These are phyloP conservation scores for Paraphysoderma sedebokerense DNA, from an alignment of 371 early-diverging fungal species.

Conservation along the genomic window DNA sequence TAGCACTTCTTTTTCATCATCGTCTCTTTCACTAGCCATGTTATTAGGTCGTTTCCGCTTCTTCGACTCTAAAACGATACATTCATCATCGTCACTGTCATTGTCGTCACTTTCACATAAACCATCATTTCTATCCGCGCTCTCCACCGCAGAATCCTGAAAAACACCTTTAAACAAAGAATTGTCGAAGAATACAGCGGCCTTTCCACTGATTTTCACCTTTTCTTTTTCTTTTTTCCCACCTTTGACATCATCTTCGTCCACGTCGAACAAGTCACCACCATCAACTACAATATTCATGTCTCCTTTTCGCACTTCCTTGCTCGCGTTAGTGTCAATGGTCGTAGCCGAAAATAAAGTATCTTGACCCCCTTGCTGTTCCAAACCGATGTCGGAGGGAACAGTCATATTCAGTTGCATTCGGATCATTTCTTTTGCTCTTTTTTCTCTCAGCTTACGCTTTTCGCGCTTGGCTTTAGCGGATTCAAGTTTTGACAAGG, in stretches of 20 bases:
- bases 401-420: slow-evolving; percentile 85
- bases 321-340: slow-evolving; percentile 25
- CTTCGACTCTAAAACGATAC: no score
- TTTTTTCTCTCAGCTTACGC: slow-evolving; percentile 49
- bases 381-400: slow-evolving; percentile 69
- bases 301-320: slow-evolving; percentile 30
- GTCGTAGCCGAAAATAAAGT: slow-evolving; percentile 39
- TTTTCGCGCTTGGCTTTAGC: slow-evolving; percentile 35
- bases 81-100: slow-evolving; percentile 18
- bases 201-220: slow-evolving; percentile 28
- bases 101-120: slow-evolving; percentile 12
- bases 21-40: slow-evolving; percentile 6
- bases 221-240: slow-evolving; percentile 14
- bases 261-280: slow-evolving; percentile 9
- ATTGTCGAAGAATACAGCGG: slow-evolving; percentile 83
- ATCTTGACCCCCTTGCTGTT: slow-evolving; percentile 37
- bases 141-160: no score
- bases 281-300: slow-evolving; percentile 14
- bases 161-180: slow-evolving; percentile 61
- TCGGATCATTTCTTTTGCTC: slow-evolving; percentile 61
- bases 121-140: slow-evolving; percentile 5
- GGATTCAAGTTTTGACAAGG: slow-evolving; percentile 34
- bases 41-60: no score
- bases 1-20: slow-evolving; percentile 11
- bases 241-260: slow-evolving; percentile 6